phyloP scores from a whole-genome alignment of 2,329 filamentous ascomycete genomes.

The Zymoseptoria pseudotritici region DNA sequence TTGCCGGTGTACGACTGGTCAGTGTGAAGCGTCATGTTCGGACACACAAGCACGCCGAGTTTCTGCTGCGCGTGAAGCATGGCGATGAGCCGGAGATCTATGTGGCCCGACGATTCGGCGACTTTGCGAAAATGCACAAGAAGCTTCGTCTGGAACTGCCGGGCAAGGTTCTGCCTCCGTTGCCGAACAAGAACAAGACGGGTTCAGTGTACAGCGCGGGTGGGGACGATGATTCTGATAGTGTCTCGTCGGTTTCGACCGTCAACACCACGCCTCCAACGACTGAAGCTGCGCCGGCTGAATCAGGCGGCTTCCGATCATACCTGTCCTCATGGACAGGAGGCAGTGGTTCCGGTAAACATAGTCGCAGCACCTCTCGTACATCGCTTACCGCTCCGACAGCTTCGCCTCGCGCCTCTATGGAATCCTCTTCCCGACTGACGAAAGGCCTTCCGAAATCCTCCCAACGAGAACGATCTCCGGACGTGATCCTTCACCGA shows the following conservation, averaged over 20 bases:
- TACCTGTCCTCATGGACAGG: conserved; percentile 34
- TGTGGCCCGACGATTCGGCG: conserved; percentile 78
- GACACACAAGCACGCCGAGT: conserved; percentile 90
- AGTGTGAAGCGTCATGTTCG: conserved; percentile 78
- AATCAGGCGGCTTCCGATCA: conserved; percentile 33
- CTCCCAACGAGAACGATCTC: conserved; percentile 8
- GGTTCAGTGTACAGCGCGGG: conserved; percentile 55
- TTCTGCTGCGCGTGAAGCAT: conserved; percentile 76
- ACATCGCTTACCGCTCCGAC: conserved; percentile 26
- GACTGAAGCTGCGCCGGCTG: conserved; percentile 8
- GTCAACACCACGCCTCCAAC: conserved; percentile 42
- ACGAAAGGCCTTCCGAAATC: conserved; percentile 13
- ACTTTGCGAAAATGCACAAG: conserved; percentile 75
- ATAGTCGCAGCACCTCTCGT: conserved; percentile 37
- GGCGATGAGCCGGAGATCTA: conserved; percentile 69
- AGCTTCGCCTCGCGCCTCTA: conserved; percentile 27
- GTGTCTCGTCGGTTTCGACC: conserved; percentile 73
- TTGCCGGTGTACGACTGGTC: conserved; percentile 76
- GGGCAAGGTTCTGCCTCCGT: conserved; percentile 75
- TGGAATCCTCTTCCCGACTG: conserved; percentile 21
- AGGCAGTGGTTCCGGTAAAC: conserved; percentile 25
- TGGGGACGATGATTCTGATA: conserved; percentile 63
- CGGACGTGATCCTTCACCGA: conserved; percentile 56
- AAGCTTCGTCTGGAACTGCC: conserved; percentile 76
- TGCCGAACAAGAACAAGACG: conserved; percentile 88